Conservation (phyloP, 2,329 filamentous ascomycete genomes). For the Colletotrichum brevisporum region DNA sequence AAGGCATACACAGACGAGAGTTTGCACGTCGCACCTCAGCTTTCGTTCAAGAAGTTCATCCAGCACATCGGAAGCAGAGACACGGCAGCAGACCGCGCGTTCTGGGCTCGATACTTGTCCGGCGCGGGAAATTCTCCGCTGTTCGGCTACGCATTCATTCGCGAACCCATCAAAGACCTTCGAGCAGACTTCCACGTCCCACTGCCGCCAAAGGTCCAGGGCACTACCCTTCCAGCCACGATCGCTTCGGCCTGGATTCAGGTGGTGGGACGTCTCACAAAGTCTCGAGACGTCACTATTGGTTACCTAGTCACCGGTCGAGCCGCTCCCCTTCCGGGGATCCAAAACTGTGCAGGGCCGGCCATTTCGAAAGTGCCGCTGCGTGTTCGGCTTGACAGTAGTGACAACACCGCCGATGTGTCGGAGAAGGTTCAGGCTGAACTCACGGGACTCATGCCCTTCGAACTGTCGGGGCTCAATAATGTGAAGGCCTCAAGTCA, state of each 20-base stretch:
- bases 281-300: conserved; percentile 14
- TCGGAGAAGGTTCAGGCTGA: conserved; percentile 25
- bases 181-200: conserved; percentile 12
- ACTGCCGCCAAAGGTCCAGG: conserved; percentile 15
- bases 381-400: conserved; percentile 1
- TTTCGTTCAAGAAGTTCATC: conserved; percentile 1
- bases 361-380: conserved; percentile 23
- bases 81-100: not conserved
- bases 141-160: conserved; percentile 21
- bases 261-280: not conserved
- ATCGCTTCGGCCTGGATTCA: conserved; percentile 18
- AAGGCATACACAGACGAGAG: conserved; percentile 35
- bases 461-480: conserved; percentile 18
- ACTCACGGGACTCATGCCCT: conserved; percentile 23
- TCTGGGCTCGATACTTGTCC: conserved; percentile 28
- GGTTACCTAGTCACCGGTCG: conserved; percentile 25
- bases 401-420: conserved; percentile 1
- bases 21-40: not conserved
- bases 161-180: conserved; percentile 19
- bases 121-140: conserved; percentile 7
- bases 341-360: conserved; percentile 12
- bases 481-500: conserved; percentile 9
- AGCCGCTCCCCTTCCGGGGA: conserved; percentile 15
- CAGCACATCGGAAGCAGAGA: conserved; percentile 6
- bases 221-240: conserved; percentile 9